These are phyloP conservation scores for Teratosphaeriaceae sp. DNA, from an alignment of 2,329 filamentous ascomycete species.

Conservation along the genomic window DNA sequence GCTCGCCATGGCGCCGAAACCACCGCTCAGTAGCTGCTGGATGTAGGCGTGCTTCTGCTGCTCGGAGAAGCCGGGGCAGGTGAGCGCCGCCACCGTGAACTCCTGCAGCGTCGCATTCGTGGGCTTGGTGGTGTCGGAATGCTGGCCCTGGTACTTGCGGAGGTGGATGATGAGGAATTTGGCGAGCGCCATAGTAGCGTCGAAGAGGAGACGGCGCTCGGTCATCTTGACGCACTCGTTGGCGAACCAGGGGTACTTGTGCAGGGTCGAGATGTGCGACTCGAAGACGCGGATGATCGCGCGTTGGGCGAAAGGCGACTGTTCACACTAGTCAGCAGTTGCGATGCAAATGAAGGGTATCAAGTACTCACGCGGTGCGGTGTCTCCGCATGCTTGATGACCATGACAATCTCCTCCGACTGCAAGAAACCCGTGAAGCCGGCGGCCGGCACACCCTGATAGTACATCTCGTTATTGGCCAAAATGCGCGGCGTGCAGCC, in stretches of 20 bases:
- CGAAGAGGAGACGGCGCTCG: conserved; percentile 42
- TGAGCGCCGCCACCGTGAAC: conserved; percentile 24
- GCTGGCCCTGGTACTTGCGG: conserved; percentile 9
- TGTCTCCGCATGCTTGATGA: conserved; percentile 42
- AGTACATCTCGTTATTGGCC: conserved; percentile 36
- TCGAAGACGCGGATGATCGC: conserved; percentile 49
- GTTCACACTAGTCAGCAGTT: conserved; percentile 3
- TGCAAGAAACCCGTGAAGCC: conserved; percentile 48
- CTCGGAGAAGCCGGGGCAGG: conserved; percentile 28
- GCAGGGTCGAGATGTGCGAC: conserved; percentile 44
- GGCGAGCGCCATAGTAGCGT: conserved; percentile 22
- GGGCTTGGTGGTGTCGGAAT: conserved; percentile 12
- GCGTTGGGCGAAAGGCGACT: conserved; percentile 45
- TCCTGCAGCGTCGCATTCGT: conserved; percentile 25
- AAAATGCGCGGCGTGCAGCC: conserved; percentile 29
- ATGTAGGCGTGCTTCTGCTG: conserved; percentile 24
- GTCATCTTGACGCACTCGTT: conserved; percentile 39
- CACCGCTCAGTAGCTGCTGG: conserved; percentile 9
- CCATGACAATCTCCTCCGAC: conserved; percentile 42
- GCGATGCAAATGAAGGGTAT: neutral
- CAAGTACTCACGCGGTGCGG: conserved; percentile 40
- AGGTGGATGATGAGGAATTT: conserved; percentile 19
- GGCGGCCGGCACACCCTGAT: conserved; percentile 39
- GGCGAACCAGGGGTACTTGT: conserved; percentile 49
- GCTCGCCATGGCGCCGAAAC: conserved; percentile 16